Conservation (phyloP, 2,329 filamentous ascomycete genomes). For the Fusarium sp. region DNA sequence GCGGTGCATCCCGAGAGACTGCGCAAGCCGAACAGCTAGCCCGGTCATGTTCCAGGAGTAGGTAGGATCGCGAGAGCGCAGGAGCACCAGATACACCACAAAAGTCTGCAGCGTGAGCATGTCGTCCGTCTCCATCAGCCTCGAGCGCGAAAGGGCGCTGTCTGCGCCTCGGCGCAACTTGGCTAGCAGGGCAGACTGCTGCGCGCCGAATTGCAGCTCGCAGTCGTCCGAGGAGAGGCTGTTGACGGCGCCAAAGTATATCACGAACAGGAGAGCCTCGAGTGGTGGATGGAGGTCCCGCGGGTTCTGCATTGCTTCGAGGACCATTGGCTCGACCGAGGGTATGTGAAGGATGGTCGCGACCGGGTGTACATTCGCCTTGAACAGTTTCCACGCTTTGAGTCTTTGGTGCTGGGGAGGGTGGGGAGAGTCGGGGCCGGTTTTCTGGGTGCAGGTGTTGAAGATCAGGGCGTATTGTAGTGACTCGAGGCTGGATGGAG, state of each 20-base stretch:
- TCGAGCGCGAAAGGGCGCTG: constrained; percentile 9
- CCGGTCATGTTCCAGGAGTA: constrained; percentile 16
- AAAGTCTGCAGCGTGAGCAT: constrained; percentile 14
- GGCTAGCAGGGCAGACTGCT: constrained; percentile 1
- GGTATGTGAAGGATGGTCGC: constrained; percentile 14
- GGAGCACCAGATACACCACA: constrained; percentile 8
- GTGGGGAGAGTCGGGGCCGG: not conserved
- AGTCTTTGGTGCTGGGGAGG: constrained; percentile 6
- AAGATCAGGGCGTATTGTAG: constrained; percentile 13
- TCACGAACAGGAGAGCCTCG: constrained; percentile 10
- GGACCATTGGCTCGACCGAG: constrained; percentile 8
- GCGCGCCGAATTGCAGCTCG: not conserved
- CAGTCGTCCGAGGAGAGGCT: constrained; percentile 9
- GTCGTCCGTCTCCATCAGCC: constrained; percentile 13
- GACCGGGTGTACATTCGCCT: constrained; percentile 15
- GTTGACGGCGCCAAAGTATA: constrained; percentile 14
- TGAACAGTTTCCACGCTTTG: constrained; percentile 14
- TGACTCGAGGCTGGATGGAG: not conserved
- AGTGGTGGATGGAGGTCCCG: constrained; percentile 2
- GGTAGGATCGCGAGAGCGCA: constrained; percentile 11
- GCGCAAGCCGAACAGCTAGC: constrained; percentile 5
- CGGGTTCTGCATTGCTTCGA: constrained; percentile 1
- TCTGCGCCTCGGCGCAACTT: constrained; percentile 9
- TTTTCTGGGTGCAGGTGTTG: constrained; percentile 5
- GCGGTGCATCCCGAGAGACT: constrained; percentile 16